A percentile compares a stretch with the other conserved stretches of the same genome.
These are phyloP conservation scores for Hyphopichia wangnamkhiaoensis DNA, from an alignment of 1,139 yeast genomes.

Conservation along the genomic window DNA sequence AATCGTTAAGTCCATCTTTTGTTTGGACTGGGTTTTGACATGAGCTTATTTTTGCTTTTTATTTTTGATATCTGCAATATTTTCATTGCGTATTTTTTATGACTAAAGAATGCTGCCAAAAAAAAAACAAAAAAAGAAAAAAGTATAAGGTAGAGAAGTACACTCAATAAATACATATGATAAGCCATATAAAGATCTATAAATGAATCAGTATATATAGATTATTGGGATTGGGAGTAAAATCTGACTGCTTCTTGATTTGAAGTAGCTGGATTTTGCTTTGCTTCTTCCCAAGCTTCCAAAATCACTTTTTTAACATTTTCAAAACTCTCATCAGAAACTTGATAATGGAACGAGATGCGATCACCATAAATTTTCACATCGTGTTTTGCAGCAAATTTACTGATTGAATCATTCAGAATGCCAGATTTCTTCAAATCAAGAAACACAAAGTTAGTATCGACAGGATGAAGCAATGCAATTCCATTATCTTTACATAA, in stretches of 20 bases:
- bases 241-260: slow-evolving; percentile 2
- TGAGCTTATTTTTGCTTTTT: no score
- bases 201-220: no score
- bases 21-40: not conserved
- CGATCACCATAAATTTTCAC: slow-evolving; percentile 33
- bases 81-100: not conserved
- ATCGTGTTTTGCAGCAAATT: slow-evolving; percentile 25
- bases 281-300: slow-evolving; percentile 32
- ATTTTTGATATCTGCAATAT: no score
- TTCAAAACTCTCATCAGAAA: slow-evolving; percentile 33
- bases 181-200: no score
- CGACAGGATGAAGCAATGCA: slow-evolving; percentile 38
- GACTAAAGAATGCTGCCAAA: not conserved
- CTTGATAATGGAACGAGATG: slow-evolving; percentile 43
- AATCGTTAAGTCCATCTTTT: not conserved
- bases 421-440: slow-evolving; percentile 36
- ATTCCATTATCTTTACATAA: slow-evolving; percentile 39
- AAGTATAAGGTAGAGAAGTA: no score
- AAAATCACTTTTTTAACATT: slow-evolving; percentile 28
- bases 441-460: slow-evolving; percentile 45
- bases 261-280: slow-evolving; percentile 25
- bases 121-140: no score
- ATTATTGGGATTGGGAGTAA: no score
- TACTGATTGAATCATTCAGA: slow-evolving; percentile 26
- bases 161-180: no score